These are phyloP conservation scores for Fusarium burgessii DNA, from an alignment of 2,329 filamentous ascomycete species.

Conservation along the genomic window DNA sequence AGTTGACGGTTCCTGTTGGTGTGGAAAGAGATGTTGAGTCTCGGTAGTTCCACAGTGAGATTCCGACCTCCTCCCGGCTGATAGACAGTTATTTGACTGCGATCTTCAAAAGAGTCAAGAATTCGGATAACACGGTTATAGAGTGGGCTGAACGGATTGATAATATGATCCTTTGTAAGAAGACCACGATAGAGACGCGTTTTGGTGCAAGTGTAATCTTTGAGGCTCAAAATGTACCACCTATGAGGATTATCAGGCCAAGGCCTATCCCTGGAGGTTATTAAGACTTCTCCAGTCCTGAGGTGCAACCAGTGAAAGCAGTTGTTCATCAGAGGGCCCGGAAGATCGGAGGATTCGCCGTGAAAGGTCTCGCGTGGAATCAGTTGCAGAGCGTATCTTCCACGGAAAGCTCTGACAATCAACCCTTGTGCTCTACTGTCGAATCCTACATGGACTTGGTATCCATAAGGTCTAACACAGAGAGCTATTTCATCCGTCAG, in stretches of 20 bases:
- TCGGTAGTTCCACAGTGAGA: conserved; percentile 62
- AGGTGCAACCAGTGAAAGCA: conserved; percentile 68
- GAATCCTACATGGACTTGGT: conserved; percentile 66
- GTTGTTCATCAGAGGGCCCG: conserved; percentile 58
- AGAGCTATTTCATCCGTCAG: background rate
- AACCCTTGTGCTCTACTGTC: conserved; percentile 33
- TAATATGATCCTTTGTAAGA: conserved; percentile 17
- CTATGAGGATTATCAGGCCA: conserved; percentile 30
- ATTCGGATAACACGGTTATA: conserved; percentile 38
- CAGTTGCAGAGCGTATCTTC: conserved; percentile 35
- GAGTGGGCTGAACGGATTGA: conserved; percentile 41
- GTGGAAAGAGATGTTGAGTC: conserved; percentile 64
- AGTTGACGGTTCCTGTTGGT: conserved; percentile 60
- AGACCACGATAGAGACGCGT: background rate
- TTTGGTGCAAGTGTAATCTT: conserved; percentile 23
- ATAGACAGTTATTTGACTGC: conserved; percentile 30
- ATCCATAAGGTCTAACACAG: conserved; percentile 32
- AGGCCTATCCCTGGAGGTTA: conserved; percentile 30
- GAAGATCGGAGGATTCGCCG: conserved; percentile 57
- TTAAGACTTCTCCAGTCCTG: conserved; percentile 32
- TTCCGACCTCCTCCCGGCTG: conserved; percentile 32
- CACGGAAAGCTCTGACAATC: conserved; percentile 45
- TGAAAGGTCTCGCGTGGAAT: conserved; percentile 37
- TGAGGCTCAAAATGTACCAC: conserved; percentile 30
- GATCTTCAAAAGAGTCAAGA: conserved; percentile 37